These are phyloP conservation scores for Cercospora janseana DNA, from an alignment of 2,329 filamentous ascomycete genomes.

Conservation along the genomic window DNA sequence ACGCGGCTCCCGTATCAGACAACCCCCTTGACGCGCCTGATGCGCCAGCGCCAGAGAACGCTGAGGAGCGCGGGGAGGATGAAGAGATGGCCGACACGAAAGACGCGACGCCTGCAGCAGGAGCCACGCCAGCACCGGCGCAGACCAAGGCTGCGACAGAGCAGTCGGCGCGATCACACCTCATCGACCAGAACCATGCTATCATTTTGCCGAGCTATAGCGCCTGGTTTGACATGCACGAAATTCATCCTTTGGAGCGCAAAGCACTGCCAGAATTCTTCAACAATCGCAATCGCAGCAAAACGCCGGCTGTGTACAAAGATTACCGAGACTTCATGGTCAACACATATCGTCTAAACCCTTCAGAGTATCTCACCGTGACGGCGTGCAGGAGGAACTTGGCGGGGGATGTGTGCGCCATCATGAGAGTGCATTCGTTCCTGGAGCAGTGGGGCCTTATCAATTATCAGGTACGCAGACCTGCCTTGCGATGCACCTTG, in stretches of 20 bases:
- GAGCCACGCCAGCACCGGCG: slow-evolving; percentile 38
- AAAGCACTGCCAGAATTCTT: slow-evolving; percentile 98
- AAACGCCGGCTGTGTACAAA: slow-evolving; percentile 95
- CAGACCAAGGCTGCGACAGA: slow-evolving; percentile 79
- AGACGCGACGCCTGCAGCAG: slow-evolving; percentile 35
- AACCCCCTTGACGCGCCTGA: slow-evolving; percentile 42
- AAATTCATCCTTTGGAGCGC: slow-evolving; percentile 84
- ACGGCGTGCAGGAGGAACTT: slow-evolving; percentile 93
- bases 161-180: slow-evolving; percentile 82
- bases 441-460: slow-evolving; percentile 98
- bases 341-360: slow-evolving; percentile 96
- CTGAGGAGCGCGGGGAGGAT: slow-evolving; percentile 30
- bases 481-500: no score
- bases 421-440: slow-evolving; percentile 98
- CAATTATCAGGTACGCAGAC: slow-evolving; percentile 78
- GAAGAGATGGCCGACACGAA: slow-evolving; percentile 62
- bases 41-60: slow-evolving; percentile 37
- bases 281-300: slow-evolving; percentile 96
- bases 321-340: slow-evolving; percentile 99
- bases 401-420: slow-evolving; percentile 95
- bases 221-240: slow-evolving; percentile 98
- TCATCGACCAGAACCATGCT: slow-evolving; percentile 89
- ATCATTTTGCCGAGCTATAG: slow-evolving; percentile 97
- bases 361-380: slow-evolving; percentile 92
- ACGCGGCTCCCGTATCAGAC: slow-evolving; percentile 36